Evolutionary conservation across 192 early-diverging fungal genomes (phyloP), one percentile per base, ranked within the genome.

Genomic region (Dispira parvispora): DNA sequence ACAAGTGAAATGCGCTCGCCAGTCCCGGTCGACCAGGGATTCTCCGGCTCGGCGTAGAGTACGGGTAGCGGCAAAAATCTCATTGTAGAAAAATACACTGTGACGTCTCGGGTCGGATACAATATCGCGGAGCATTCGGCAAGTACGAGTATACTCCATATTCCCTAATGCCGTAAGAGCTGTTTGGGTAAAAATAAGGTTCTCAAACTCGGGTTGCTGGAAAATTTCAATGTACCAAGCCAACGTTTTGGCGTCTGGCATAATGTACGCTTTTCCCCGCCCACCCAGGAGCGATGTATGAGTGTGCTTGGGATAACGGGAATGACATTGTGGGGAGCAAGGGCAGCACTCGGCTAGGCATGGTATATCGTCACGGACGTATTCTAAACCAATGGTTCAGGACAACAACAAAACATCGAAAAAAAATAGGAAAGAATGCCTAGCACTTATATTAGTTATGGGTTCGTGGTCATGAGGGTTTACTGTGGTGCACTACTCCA

Each of bases 141-240:
- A 78, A 0, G 80, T 87, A 23, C 79, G 70, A 2, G 80, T 71
- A 62, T 81, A 78, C 62, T 83, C 79, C n/a, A 78, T 70, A 16
- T 76, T 75, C 63, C 60, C 55, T 79, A 81, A 80, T 55, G 78
- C 73, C 21, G 75, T 72, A 21, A 82, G 61, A 2, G 84, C 68
- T 0, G 84, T 86, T 66, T 89, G 84, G 56, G 79, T 77, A 44
- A 86, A 74, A 61, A 89, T 82, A 26, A 89, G 64, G 64, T 84
- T 83, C 5, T 67, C 71, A 8, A 89, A 63, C 27, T 79, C 80
- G n/a, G 72, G 73, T 52, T 82, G 79, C 65, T 87, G 83, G 6
- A 87, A 70, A n/a, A 89, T 62, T 63, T 84, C 84, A 3, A 84
- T 77, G 64, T 79, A 89, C n/a, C 84, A 73, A 64, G 58, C 58